Conservation (phyloP, 345 rosid genomes). For the Schrenkiella parvula region DNA sequence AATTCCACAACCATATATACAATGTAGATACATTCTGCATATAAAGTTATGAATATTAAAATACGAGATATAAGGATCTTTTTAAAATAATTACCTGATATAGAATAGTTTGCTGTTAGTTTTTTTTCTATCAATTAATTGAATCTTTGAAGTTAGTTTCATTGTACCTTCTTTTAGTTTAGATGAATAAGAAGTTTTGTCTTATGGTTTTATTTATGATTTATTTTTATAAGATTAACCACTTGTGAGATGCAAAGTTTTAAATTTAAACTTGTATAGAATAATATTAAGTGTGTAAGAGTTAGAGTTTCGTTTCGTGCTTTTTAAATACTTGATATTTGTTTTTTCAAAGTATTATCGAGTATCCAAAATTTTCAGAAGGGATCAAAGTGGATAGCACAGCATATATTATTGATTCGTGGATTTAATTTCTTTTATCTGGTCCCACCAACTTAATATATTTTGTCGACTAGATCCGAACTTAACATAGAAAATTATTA, state of each 20-base stretch:
- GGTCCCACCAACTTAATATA: constrained; percentile 19
- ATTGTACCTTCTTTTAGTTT: too few species aligned
- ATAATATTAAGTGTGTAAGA: too few species aligned
- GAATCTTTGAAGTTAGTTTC: too few species aligned
- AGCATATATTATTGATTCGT: not conserved
- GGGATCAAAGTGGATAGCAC: constrained; percentile 7
- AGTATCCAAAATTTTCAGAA: not conserved
- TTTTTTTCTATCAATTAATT: too few species aligned
- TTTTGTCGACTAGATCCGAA: constrained; percentile 9
- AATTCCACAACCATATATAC: not conserved
- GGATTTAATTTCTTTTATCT: not conserved
- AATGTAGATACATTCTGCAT: not conserved
- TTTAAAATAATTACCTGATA: too few species aligned
- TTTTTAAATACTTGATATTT: not conserved
- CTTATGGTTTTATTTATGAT: too few species aligned
- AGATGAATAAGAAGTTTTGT: too few species aligned
- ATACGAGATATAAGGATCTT: not conserved
- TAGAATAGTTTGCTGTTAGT: too few species aligned
- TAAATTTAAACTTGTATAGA: too few species aligned
- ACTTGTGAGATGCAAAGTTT: too few species aligned
- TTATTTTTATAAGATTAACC: too few species aligned
- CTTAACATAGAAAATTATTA: not conserved
- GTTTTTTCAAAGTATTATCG: not conserved
- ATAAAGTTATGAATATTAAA: not conserved
- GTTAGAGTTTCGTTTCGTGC: too few species aligned